Evolutionary conservation across 352 stramenopile species (phyloP).

Genomic region (Phytophthora meadii): DNA sequence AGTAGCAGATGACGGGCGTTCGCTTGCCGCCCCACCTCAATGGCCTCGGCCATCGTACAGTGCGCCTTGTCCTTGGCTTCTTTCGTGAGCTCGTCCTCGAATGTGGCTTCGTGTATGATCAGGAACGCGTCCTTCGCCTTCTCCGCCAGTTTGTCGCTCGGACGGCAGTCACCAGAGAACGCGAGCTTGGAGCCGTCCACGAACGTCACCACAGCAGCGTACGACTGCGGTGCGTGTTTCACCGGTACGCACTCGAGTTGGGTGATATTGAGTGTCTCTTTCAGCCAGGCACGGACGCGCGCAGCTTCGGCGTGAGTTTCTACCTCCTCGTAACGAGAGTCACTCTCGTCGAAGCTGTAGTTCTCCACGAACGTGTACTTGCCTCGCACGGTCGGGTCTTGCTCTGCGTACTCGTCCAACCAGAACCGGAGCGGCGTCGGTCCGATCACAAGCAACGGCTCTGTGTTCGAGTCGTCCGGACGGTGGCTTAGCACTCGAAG

Average conservation of each 20-base stretch:
- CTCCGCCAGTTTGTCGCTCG: slow-evolving; percentile 69
- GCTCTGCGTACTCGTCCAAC: slow-evolving; percentile 90
- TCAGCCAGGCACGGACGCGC: slow-evolving; percentile 48
- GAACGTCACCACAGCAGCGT: slow-evolving; percentile 87
- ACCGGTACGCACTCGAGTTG: slow-evolving; percentile 76
- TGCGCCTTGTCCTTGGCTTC: slow-evolving; percentile 96
- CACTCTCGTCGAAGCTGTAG: slow-evolving; percentile 77
- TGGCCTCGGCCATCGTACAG: slow-evolving; percentile 94
- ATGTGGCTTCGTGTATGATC: slow-evolving; percentile 98
- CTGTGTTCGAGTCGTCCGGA: slow-evolving; percentile 32
- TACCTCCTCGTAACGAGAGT: slow-evolving; percentile 31
- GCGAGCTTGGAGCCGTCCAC: slow-evolving; percentile 81
- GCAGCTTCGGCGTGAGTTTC: slow-evolving; percentile 43
- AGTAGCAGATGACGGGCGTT: slow-evolving; percentile 91
- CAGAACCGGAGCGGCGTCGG: slow-evolving; percentile 90
- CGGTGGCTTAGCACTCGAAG: slow-evolving; percentile 90
- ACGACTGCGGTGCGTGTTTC: slow-evolving; percentile 92
- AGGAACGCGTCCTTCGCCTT: slow-evolving; percentile 81
- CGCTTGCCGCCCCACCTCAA: slow-evolving; percentile 76
- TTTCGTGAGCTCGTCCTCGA: slow-evolving; percentile 93
- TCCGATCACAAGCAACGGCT: slow-evolving; percentile 92
- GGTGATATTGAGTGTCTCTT: slow-evolving; percentile 49
- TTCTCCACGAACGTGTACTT: slow-evolving; percentile 93
- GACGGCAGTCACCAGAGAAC: slow-evolving; percentile 96
- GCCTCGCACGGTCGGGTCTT: slow-evolving; percentile 77